Conservation (phyloP, 768 basidiomycete species). For the Leccinum variicolor region DNA sequence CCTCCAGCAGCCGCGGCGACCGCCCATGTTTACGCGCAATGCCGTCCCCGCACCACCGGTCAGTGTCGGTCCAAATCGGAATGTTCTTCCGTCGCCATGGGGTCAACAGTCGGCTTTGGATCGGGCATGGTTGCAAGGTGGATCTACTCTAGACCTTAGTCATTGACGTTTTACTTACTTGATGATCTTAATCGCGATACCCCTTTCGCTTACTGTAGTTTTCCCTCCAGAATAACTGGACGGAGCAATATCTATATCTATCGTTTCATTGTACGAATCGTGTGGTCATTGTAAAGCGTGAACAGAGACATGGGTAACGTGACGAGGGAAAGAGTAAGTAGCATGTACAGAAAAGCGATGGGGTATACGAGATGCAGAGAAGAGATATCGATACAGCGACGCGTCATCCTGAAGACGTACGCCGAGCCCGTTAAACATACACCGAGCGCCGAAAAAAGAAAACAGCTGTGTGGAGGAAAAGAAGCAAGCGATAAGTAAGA, state of each 20-base stretch:
- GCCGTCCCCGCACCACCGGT: conserved; percentile 34
- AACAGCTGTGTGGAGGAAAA: background rate
- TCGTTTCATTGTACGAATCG: conserved; percentile 7
- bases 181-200: conserved; percentile 7
- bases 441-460: background rate
- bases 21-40: conserved; percentile 50
- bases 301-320: background rate
- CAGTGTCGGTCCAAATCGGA: conserved; percentile 34
- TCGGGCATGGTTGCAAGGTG: conserved; percentile 42
- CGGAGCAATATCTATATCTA: conserved; percentile 17
- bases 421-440: conserved; percentile 6
- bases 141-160: conserved; percentile 38
- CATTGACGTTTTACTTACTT: conserved; percentile 22
- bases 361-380: conserved; percentile 20
- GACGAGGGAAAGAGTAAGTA: background rate
- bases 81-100: conserved; percentile 40
- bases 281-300: background rate
- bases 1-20: conserved; percentile 51
- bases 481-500: conserved; percentile 22
- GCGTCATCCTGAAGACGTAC: conserved; percentile 5
- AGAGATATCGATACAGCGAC: conserved; percentile 23
- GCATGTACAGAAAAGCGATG: conserved; percentile 1
- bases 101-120: conserved; percentile 39
- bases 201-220: background rate
- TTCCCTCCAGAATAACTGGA: background rate